phyloP scores from a whole-genome alignment of 2,329 filamentous ascomycete genomes.

The Pseudonectria foliicola region DNA sequence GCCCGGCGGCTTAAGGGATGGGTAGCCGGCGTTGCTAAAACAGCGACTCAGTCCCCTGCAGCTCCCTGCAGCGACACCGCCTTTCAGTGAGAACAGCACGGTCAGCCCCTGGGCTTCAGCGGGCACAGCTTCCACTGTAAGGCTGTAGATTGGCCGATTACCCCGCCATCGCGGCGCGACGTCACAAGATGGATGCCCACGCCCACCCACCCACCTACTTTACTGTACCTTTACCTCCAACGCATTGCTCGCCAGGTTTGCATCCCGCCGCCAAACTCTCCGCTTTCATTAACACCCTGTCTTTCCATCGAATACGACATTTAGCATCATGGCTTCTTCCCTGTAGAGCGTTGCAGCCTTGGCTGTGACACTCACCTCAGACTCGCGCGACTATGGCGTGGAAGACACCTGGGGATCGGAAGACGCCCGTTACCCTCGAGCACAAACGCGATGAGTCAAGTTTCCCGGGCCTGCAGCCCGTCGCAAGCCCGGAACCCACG shows the following conservation, averaged over 20 bases:
- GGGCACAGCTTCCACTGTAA: no score
- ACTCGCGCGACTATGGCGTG: constrained; percentile 42
- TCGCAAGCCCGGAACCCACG: constrained; percentile 31
- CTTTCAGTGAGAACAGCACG: constrained; percentile 9
- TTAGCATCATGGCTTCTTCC: constrained; percentile 36
- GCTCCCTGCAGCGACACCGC: constrained; percentile 18
- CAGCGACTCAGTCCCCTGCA: constrained; percentile 14
- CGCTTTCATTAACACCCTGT: no score
- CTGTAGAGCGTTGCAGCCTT: constrained; percentile 44
- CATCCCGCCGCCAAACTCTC: no score
- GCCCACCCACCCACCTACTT: no score
- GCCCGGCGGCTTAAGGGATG: no score
- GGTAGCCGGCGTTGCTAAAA: constrained; percentile 3
- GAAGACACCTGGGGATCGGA: constrained; percentile 42
- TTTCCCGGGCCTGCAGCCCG: constrained; percentile 43
- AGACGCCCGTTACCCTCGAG: constrained; percentile 36
- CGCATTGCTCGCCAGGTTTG: no score
- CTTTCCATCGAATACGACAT: constrained; percentile 1
- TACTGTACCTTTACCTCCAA: no score
- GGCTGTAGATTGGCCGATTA: constrained; percentile 5
- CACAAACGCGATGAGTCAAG: constrained; percentile 40
- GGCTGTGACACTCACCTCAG: constrained; percentile 42
- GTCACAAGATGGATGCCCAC: constrained; percentile 16
- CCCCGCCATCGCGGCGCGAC: constrained; percentile 19
- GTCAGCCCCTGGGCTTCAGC: constrained; percentile 6